These are phyloP conservation scores for Pinus albicaulis DNA, from an alignment of 75 land plant genomes.

Conservation along the genomic window DNA sequence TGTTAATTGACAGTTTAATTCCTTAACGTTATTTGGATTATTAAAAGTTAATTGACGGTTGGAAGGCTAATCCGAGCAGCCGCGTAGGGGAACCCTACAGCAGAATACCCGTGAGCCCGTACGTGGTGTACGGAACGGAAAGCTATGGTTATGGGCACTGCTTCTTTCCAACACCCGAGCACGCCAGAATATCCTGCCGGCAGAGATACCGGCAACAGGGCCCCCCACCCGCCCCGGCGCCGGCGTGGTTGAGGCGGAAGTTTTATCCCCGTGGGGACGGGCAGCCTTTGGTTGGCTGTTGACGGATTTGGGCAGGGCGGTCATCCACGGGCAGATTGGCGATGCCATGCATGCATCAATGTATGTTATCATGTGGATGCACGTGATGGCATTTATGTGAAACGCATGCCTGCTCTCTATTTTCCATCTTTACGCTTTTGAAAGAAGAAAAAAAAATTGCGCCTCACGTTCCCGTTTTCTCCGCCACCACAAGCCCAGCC, in stretches of 20 bases:
- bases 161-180: neutral
- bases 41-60: no score
- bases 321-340: neutral
- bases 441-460: no score
- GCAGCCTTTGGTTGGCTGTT: no score
- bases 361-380: neutral
- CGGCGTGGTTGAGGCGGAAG: neutral
- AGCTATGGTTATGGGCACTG: neutral
- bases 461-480: no score
- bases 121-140: neutral
- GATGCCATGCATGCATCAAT: neutral
- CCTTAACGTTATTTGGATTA: no score
- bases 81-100: no score
- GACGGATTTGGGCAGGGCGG: neutral
- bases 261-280: neutral
- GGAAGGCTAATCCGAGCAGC: no score
- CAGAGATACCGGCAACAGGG: conserved; percentile 8
- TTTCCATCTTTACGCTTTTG: no score
- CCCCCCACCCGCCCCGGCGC: neutral
- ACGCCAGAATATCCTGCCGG: conserved; percentile 11
- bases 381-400: conserved; percentile 6
- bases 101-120: neutral
- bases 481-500: no score
- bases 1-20: no score
- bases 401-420: neutral